Evolutionary conservation across 2,329 filamentous ascomycete genomes (phyloP).

Genomic region (Simplicillium aogashimaense): DNA sequence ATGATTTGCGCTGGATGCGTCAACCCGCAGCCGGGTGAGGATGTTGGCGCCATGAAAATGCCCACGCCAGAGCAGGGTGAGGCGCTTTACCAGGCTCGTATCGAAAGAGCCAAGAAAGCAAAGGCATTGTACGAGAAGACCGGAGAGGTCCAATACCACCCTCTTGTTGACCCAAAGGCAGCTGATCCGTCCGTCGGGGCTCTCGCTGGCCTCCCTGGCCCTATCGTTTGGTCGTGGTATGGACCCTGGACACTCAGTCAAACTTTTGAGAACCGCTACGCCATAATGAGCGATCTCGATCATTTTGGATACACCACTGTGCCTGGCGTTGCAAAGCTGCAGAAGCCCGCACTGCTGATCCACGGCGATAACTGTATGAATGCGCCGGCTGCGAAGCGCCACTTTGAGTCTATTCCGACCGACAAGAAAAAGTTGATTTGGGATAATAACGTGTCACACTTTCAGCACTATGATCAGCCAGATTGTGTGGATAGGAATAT

Average conservation of each 20-base stretch:
- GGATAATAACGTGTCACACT: conserved; percentile 17
- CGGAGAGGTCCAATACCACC: conserved; percentile 17
- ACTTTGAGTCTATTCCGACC: conserved; percentile 15
- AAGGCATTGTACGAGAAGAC: conserved; percentile 15
- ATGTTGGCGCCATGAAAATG: conserved; percentile 15
- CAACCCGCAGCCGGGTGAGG: conserved; percentile 12
- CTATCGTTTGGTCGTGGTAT: conserved; percentile 19
- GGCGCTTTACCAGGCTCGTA: conserved; percentile 14
- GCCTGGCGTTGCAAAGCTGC: conserved; percentile 15
- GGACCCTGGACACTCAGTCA: conserved; percentile 17
- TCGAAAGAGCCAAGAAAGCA: conserved; percentile 14
- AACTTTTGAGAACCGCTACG: conserved; percentile 18
- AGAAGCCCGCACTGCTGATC: conserved; percentile 17
- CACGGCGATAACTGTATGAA: conserved; percentile 21
- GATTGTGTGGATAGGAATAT: conserved; percentile 16
- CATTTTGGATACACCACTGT: conserved; percentile 18
- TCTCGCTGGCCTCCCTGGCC: conserved; percentile 16
- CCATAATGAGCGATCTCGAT: conserved; percentile 19
- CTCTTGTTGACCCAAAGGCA: conserved; percentile 14
- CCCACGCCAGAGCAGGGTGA: conserved; percentile 17
- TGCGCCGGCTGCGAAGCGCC: conserved; percentile 15
- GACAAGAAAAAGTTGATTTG: conserved; percentile 17
- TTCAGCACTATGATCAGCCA: conserved; percentile 17
- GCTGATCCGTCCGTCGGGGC: conserved; percentile 12
- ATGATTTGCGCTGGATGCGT: conserved; percentile 20